A percentile compares a stretch with the other conserved stretches of the same genome.
Evolutionary conservation across 495 filamentous ascomycete genomes (phyloP).

Genomic region (Aspergillus steynii): DNA sequence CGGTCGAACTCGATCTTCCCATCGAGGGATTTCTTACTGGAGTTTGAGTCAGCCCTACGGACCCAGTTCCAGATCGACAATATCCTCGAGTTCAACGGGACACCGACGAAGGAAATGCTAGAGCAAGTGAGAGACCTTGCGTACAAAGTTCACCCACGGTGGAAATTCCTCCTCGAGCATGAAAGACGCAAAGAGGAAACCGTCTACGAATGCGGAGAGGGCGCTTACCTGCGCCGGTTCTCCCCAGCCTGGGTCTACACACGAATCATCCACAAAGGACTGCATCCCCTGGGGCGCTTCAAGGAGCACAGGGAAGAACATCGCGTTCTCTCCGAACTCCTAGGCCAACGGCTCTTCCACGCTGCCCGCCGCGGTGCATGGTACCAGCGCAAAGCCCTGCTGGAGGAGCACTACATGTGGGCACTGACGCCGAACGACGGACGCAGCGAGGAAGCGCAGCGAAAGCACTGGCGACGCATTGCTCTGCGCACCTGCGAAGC

Average conservation of each 20-base stretch:
- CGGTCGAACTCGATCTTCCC: constrained; percentile 87
- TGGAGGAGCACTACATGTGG: constrained; percentile 95
- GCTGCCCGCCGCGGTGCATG: constrained; percentile 80
- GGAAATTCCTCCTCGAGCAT: constrained; percentile 70
- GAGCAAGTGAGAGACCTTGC: constrained; percentile 72
- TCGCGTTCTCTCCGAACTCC: constrained; percentile 69
- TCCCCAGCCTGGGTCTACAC: constrained; percentile 94
- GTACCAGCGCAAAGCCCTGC: constrained; percentile 92
- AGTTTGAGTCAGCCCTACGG: constrained; percentile 85
- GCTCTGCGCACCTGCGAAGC: constrained; percentile 83
- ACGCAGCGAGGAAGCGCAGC: constrained; percentile 61
- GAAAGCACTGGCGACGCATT: constrained; percentile 79
- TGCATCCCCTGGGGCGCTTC: constrained; percentile 76
- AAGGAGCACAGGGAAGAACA: constrained; percentile 82
- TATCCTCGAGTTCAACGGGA: constrained; percentile 80
- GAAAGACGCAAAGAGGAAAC: constrained; percentile 80
- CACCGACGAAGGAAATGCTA: constrained; percentile 62
- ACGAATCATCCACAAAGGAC: constrained; percentile 85
- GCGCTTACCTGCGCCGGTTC: constrained; percentile 87
- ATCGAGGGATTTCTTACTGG: constrained; percentile 70
- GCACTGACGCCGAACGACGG: constrained; percentile 52
- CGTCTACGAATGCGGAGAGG: constrained; percentile 81
- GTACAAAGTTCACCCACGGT: constrained; percentile 74
- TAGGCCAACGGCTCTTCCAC: constrained; percentile 82
- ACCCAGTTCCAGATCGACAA: constrained; percentile 82